phyloP scores from a whole-genome alignment of 768 basidiomycete genomes.

The Lentinula guzmanii region DNA sequence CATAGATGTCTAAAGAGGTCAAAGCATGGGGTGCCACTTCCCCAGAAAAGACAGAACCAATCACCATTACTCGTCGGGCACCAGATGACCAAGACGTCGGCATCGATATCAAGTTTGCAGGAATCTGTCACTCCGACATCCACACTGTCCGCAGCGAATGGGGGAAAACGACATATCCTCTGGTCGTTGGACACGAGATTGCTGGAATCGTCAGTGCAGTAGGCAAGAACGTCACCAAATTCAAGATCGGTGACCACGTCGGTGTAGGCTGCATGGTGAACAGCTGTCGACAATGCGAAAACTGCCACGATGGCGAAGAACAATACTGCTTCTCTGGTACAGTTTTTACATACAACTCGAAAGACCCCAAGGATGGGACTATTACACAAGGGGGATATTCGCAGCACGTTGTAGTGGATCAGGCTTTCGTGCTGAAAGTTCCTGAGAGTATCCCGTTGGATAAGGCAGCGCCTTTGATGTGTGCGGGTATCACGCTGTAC shows the following conservation, averaged over 20 bases:
- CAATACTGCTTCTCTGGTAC: constrained; percentile 31
- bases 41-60: neutral
- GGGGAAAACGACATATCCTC: constrained; percentile 23
- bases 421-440: constrained; percentile 54
- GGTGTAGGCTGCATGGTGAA: constrained; percentile 49
- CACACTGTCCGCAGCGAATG: constrained; percentile 35
- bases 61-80: neutral
- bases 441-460: constrained; percentile 46
- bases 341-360: constrained; percentile 31
- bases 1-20: neutral
- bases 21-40: constrained; percentile 2
- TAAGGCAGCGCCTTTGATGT: constrained; percentile 58
- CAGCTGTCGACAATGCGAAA: constrained; percentile 41
- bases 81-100: constrained; percentile 51
- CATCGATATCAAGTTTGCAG: constrained; percentile 43
- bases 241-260: constrained; percentile 53
- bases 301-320: constrained; percentile 46
- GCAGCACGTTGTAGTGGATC: constrained; percentile 36
- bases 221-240: constrained; percentile 44
- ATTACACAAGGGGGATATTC: constrained; percentile 43
- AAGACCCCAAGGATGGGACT: constrained; percentile 34
- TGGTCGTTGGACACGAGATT: constrained; percentile 49
- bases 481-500: constrained; percentile 58
- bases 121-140: constrained; percentile 50
- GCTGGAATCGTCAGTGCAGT: constrained; percentile 47